Evolutionary conservation across 139 green algal genomes (phyloP).

Genomic region (Zygnema cylindricum): DNA sequence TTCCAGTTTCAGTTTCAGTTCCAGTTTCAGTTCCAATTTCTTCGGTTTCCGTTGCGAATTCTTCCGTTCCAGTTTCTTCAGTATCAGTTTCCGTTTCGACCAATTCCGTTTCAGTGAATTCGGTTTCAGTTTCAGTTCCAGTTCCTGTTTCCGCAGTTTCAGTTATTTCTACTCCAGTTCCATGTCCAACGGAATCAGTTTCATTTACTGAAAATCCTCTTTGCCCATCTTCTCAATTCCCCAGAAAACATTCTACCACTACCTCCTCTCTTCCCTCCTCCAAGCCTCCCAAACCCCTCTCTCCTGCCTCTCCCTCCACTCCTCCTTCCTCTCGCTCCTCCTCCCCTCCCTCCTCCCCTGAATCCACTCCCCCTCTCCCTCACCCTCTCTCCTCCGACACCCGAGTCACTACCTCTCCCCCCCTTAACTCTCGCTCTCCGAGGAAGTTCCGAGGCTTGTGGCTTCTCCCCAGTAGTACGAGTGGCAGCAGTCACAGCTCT

Average conservation of each 20-base stretch:
- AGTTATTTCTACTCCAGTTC: too few species aligned
- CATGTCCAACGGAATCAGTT: too few species aligned
- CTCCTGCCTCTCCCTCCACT: background rate
- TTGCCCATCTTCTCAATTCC: too few species aligned
- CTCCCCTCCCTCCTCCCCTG: background rate
- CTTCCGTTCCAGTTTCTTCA: background rate
- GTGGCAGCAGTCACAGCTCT: background rate
- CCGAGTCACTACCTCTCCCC: background rate
- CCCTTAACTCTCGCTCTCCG: background rate
- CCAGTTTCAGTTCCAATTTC: too few species aligned
- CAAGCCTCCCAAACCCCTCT: background rate
- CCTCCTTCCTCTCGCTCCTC: background rate
- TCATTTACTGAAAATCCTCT: too few species aligned
- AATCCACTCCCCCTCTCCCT: background rate
- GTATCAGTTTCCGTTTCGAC: background rate
- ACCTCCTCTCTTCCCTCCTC: background rate
- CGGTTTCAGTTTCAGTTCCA: too few species aligned
- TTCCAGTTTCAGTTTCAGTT: too few species aligned
- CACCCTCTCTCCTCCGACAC: background rate
- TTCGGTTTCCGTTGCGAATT: too few species aligned
- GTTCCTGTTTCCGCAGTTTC: too few species aligned
- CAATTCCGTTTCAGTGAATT: background rate
- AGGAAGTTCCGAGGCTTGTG: background rate
- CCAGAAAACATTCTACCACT: background rate
- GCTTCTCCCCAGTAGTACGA: background rate